Evolutionary conservation across 2,329 filamentous ascomycete species (phyloP).

Genomic region (Aureobasidium sp.): DNA sequence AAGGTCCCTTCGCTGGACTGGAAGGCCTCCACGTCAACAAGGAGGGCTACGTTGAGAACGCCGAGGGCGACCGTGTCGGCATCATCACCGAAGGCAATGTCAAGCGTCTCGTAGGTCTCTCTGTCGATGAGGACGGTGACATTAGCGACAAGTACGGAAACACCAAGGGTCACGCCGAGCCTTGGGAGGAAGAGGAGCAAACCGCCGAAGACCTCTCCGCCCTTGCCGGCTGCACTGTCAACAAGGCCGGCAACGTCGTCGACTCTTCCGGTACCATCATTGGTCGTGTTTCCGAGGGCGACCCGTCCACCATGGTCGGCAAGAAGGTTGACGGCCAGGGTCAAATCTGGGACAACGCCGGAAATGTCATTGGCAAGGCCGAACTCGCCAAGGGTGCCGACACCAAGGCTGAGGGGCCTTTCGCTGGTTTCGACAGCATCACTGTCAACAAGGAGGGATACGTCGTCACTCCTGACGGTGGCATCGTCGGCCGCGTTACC

Average conservation of each 20-base stretch:
- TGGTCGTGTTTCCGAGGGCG: slow-evolving; percentile 52
- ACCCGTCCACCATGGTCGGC: slow-evolving; percentile 49
- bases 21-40: slow-evolving; percentile 59
- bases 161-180: slow-evolving; percentile 53
- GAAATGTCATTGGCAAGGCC: slow-evolving; percentile 53
- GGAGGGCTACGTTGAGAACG: slow-evolving; percentile 66
- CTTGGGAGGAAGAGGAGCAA: slow-evolving; percentile 45
- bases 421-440: slow-evolving; percentile 53
- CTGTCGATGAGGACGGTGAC: slow-evolving; percentile 76
- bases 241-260: slow-evolving; percentile 57
- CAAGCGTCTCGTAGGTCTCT: slow-evolving; percentile 64
- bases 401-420: slow-evolving; percentile 48
- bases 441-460: slow-evolving; percentile 53
- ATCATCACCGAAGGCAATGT: slow-evolving; percentile 62
- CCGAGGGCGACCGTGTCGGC: slow-evolving; percentile 71
- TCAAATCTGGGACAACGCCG: slow-evolving; percentile 58
- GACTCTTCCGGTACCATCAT: slow-evolving; percentile 53
- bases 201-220: slow-evolving; percentile 49
- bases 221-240: slow-evolving; percentile 56
- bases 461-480: slow-evolving; percentile 40
- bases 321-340: slow-evolving; percentile 57
- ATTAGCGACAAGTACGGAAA: slow-evolving; percentile 70
- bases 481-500: slow-evolving; percentile 43
- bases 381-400: slow-evolving; percentile 50
- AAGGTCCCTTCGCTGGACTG: slow-evolving; percentile 63